Percentiles rank a stretch among this genome's conserved stretches.
Evolutionary conservation across 495 filamentous ascomycete species (phyloP).

Genomic region (Penicillium pulvis): DNA sequence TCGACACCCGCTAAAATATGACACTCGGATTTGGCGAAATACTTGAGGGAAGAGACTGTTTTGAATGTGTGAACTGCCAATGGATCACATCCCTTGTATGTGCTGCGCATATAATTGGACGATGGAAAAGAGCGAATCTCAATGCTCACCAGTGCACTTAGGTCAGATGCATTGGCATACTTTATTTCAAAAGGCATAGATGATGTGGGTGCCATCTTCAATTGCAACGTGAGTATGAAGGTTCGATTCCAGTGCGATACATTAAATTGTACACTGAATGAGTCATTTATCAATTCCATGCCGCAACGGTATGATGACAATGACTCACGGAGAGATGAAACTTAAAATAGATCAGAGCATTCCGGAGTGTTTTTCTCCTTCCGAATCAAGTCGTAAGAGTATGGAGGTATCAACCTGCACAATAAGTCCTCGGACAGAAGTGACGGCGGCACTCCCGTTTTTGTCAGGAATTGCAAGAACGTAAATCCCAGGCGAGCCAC

Average conservation of each 20-base stretch:
- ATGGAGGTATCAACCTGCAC: no score
- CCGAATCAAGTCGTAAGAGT: background rate
- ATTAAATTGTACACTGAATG: background rate
- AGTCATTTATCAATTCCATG: background rate
- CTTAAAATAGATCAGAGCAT: background rate
- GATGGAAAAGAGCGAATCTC: conserved; percentile 10
- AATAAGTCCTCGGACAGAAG: no score
- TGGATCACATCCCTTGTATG: conserved; percentile 13
- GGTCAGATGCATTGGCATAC: conserved; percentile 8
- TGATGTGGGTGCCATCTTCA: conserved; percentile 1
- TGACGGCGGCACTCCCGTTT: no score
- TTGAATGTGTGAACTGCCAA: conserved; percentile 11
- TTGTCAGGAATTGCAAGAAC: no score
- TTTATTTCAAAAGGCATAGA: conserved; percentile 9
- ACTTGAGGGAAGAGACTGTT: conserved; percentile 9
- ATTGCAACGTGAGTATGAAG: background rate
- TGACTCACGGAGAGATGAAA: background rate
- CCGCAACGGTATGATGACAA: background rate
- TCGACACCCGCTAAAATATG: conserved; percentile 10
- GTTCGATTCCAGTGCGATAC: background rate
- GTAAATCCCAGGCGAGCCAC: no score
- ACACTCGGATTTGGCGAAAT: conserved; percentile 9
- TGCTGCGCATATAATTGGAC: conserved; percentile 11
- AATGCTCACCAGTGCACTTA: conserved; percentile 4
- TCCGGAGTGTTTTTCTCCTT: background rate